Base-by-base conservation (phyloP, 495 filamentous ascomycete genomes). In the Xylaria bambusicola region DNA sequence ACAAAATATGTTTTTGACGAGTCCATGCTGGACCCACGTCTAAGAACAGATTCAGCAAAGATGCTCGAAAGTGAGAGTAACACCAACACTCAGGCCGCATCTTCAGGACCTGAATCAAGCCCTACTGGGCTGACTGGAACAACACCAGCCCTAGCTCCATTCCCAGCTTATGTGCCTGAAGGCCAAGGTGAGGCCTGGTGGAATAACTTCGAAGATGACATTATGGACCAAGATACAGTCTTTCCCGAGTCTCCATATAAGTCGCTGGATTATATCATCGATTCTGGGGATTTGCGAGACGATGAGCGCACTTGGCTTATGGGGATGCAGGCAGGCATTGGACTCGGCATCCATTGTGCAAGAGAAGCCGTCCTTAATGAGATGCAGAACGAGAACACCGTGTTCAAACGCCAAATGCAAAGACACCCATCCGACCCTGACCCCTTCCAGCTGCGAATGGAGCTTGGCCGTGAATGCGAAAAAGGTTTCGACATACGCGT, bases 281-380 rank as follows among this genome's bases (percentile, higher is more conserved):
- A 20, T 5, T n/a, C 31, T 23, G 29, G 21, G 6, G 9, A 31
- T 42, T 31, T 50, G 18, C 24, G 23, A 27, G 42, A 38, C 42
- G 40, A 47, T 21, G 58, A 61, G 10, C 49, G 58, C 9, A 15
- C n/a, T 8, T 61, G 40, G 40, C 42, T 53, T 17, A 46, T 54
- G 29, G 58, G 58, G 26, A n/a, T 55, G 41, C 58, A 61, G 29
- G 24, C n/a, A 31, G 58, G 58, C 15, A 55, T 61, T 6, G 58
- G 58, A 6, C 50, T 61, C 9, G 50, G 50, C 35, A 49, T 61
- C 33, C 0, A 0, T 5, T 18, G n/a, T 13, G 33, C 31, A 6
- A 33, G 51, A 31, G 51, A 61, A 35, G 27, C 51, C 15, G 10
- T 61, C 10, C 42, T 61, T 3, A 48, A 53, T 50, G 50, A 61